These are phyloP conservation scores for Pythium vanterpoolii DNA, from an alignment of 352 stramenopile species.

Conservation along the genomic window DNA sequence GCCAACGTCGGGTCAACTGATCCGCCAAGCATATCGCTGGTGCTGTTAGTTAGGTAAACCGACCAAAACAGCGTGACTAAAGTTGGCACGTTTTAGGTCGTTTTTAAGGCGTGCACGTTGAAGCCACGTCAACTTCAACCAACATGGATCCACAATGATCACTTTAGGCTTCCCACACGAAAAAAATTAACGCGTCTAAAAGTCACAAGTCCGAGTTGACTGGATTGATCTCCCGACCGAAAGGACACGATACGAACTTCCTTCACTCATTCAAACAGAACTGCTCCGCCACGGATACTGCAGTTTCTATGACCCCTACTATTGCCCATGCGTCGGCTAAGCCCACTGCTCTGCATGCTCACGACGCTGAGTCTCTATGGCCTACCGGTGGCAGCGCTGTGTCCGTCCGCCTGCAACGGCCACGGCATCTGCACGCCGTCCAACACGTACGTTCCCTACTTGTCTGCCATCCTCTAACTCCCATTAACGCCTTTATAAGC, in stretches of 20 bases:
- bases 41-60: no score
- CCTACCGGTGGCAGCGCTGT: slow-evolving; percentile 21
- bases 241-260: not conserved
- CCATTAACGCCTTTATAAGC: slow-evolving; percentile 25
- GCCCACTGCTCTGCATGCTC: not conserved
- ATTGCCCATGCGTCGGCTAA: no score
- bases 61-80: no score
- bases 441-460: slow-evolving; percentile 42
- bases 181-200: no score
- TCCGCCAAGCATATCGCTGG: no score
- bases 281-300: not conserved
- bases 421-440: slow-evolving; percentile 49
- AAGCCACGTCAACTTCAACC: slow-evolving; percentile 24
- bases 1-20: no score
- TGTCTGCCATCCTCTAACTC: not conserved
- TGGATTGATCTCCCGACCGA: not conserved
- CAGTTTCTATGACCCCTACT: not conserved
- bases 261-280: not conserved
- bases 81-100: not conserved
- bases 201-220: no score
- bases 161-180: no score
- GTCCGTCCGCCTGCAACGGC: slow-evolving; percentile 63
- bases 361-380: not conserved
- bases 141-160: no score
- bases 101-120: slow-evolving; percentile 1